A percentile compares a stretch with the other conserved stretches of the same genome.
phyloP scores from a whole-genome alignment of 2,329 filamentous ascomycete genomes.

The Botrytis medusae region DNA sequence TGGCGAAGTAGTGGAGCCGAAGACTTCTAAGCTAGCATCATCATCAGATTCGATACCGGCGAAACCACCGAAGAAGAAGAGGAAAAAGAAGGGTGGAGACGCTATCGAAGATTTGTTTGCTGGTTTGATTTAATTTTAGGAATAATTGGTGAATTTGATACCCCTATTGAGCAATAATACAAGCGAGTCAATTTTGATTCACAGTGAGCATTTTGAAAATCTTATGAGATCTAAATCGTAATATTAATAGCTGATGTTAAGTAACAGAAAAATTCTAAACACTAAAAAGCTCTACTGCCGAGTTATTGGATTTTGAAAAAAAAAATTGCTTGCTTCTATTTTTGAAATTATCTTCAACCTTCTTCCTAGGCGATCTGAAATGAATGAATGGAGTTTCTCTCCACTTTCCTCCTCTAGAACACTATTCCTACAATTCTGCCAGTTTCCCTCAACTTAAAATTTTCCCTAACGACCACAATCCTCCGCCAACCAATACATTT shows the following conservation, averaged over 20 bases:
- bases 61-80: constrained; percentile 54
- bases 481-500: constrained; percentile 62
- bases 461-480: constrained; percentile 56
- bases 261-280: neutral
- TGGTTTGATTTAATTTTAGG: constrained; percentile 47
- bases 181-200: neutral
- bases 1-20: constrained; percentile 12
- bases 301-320: neutral
- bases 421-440: neutral
- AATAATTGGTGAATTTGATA: neutral
- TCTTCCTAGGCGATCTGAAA: neutral
- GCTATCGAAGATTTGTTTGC: constrained; percentile 74
- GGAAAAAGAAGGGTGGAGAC: constrained; percentile 60
- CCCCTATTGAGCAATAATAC: too few species aligned
- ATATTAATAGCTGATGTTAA: neutral
- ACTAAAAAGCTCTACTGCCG: neutral
- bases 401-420: neutral
- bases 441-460: constrained; percentile 34
- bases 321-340: neutral
- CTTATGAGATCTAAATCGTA: neutral
- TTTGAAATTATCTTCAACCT: neutral
- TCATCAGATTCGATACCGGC: constrained; percentile 35
- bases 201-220: neutral
- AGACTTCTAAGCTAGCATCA: constrained; percentile 1
- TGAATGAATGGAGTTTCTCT: neutral